phyloP scores from a whole-genome alignment of 2,329 filamentous ascomycete genomes.

The Clonostachys rosea region DNA sequence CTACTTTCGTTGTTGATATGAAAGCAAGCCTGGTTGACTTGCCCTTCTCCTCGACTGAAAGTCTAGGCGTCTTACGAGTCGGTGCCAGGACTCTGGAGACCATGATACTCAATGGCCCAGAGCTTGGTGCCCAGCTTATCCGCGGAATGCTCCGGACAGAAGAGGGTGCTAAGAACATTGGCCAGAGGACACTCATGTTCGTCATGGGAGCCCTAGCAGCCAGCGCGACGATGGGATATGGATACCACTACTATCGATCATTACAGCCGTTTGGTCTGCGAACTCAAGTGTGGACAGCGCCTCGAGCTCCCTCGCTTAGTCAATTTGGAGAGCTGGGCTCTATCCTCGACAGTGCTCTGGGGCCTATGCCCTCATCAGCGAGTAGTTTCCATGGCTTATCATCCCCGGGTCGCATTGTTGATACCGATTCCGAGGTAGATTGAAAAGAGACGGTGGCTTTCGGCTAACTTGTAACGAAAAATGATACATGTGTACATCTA shows the following conservation, averaged over 20 bases:
- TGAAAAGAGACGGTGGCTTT: constrained; percentile 5
- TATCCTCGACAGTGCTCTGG: constrained; percentile 31
- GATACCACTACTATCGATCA: constrained; percentile 29
- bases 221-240: constrained; percentile 31
- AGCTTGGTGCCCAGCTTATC: constrained; percentile 26
- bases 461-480: too few relatives aligned
- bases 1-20: constrained; percentile 22
- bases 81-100: constrained; percentile 24
- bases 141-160: constrained; percentile 28
- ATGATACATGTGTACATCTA: background rate
- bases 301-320: constrained; percentile 23
- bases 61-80: constrained; percentile 13
- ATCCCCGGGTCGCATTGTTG: constrained; percentile 19
- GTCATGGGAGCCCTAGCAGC: constrained; percentile 24
- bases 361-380: constrained; percentile 11
- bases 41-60: constrained; percentile 16
- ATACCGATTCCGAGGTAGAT: constrained; percentile 28
- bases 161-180: constrained; percentile 20
- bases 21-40: constrained; percentile 12
- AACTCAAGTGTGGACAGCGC: constrained; percentile 34
- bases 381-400: constrained; percentile 5
- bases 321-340: constrained; percentile 42
- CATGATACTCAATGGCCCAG: constrained; percentile 24
- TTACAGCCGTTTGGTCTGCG: constrained; percentile 39
- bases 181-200: constrained; percentile 22